A percentile compares a stretch with the other conserved stretches of the same genome.
phyloP scores from a whole-genome alignment of 192 early-diverging fungal species.

The Coemansia pectinata region DNA sequence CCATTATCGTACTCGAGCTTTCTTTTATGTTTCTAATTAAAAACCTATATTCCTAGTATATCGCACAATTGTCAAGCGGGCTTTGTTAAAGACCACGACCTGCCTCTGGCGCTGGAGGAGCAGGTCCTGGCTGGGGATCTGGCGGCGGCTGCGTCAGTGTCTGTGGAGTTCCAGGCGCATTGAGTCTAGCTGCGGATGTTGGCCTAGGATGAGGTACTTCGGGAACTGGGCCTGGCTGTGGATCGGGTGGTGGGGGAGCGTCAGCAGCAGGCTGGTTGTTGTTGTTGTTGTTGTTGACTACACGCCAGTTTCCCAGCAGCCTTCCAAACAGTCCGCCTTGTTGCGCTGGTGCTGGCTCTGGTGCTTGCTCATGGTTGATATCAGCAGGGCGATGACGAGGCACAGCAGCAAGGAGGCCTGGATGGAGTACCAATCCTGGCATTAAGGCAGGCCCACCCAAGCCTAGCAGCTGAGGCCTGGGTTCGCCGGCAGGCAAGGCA shows the following conservation, averaged over 20 bases:
- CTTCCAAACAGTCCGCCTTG: constrained; percentile 14
- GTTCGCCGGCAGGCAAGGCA: background rate
- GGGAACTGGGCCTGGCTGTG: constrained; percentile 42
- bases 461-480: background rate
- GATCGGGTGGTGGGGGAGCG: constrained; percentile 16
- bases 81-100: background rate
- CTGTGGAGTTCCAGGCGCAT: background rate
- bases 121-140: background rate
- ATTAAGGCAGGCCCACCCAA: background rate
- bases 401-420: background rate
- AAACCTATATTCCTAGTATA: background rate
- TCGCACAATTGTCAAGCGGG: background rate
- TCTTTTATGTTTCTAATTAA: background rate
- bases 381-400: background rate
- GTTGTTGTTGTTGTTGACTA: constrained; percentile 15
- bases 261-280: constrained; percentile 6
- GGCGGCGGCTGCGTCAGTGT: background rate
- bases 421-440: background rate
- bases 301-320: constrained; percentile 37
- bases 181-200: background rate
- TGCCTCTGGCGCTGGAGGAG: background rate
- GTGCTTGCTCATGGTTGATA: background rate
- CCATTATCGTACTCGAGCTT: background rate
- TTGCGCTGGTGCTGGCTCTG: background rate
- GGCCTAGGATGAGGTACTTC: background rate